Percentiles rank a stretch among this genome's conserved stretches.
Conservation (phyloP, 305 asterid species). For the Caryopteris hybrid region DNA sequence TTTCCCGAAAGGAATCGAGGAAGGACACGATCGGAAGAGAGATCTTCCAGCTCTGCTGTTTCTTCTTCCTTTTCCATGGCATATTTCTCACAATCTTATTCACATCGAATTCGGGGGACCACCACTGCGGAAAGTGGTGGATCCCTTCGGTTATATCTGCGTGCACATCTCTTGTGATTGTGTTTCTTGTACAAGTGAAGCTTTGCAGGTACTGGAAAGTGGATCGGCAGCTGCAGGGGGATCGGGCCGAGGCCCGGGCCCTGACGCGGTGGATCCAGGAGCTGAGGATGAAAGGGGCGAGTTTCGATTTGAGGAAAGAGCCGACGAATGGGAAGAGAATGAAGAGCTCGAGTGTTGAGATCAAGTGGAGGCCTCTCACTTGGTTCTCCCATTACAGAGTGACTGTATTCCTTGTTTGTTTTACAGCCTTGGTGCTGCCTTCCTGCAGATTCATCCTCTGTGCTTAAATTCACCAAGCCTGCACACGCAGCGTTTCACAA, state of each 20-base stretch:
- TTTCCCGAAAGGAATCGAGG: slow-evolving; percentile 58
- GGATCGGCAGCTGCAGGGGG: slow-evolving; percentile 64
- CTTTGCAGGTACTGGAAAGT: slow-evolving; percentile 81
- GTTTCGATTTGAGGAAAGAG: slow-evolving; percentile 75
- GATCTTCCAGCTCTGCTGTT: slow-evolving; percentile 75
- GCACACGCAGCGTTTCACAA: neutral
- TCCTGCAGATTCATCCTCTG: slow-evolving; percentile 71
- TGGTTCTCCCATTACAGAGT: slow-evolving; percentile 62
- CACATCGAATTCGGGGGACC: slow-evolving; percentile 39
- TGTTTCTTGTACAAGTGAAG: slow-evolving; percentile 57
- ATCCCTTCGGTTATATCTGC: slow-evolving; percentile 46
- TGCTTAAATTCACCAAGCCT: slow-evolving; percentile 13
- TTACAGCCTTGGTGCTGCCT: slow-evolving; percentile 57
- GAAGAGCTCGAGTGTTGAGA: slow-evolving; percentile 99
- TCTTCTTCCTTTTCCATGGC: slow-evolving; percentile 69
- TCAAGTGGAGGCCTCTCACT: slow-evolving; percentile 76
- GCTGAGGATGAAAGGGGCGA: slow-evolving; percentile 90
- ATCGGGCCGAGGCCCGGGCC: slow-evolving; percentile 57
- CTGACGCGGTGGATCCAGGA: slow-evolving; percentile 74
- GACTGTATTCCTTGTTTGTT: slow-evolving; percentile 50
- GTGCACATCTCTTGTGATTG: slow-evolving; percentile 43
- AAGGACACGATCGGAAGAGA: slow-evolving; percentile 54
- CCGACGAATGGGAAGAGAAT: slow-evolving; percentile 74
- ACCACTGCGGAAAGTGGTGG: slow-evolving; percentile 67
- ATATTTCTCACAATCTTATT: slow-evolving; percentile 61